Base-by-base conservation (phyloP, 2,329 filamentous ascomycete species). In the Cladosporium phlei region DNA sequence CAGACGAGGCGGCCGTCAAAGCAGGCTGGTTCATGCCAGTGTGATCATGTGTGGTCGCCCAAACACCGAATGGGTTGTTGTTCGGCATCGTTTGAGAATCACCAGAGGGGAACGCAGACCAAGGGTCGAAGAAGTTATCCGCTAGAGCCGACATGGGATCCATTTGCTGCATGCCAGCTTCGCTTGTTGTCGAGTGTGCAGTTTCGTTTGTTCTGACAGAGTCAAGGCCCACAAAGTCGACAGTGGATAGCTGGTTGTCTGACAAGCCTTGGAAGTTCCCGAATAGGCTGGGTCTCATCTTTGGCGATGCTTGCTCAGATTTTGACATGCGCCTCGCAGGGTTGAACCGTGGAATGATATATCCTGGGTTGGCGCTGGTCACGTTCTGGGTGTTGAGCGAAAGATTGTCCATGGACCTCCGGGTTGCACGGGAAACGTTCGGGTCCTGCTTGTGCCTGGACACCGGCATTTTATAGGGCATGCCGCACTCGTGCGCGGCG, bases 391-490 rank as follows among this genome's bases (percentile, higher is more conserved):
- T 52, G 45, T 59, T 55, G 22, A 63, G 46, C 4, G 73, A 71
- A 29, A 78, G 66, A 54, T 73, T 75, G 55, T 79, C 76, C 27
- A 72, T 67, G 21, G 75, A 78, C 22, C 73, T 71, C 46, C 71
- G 72, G 39, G 74, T 68, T 34, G 71, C 56, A 42, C 51, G 48
- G 5, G 57, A 47, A 9, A 71, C 61, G 40, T 65, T 65, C 50
- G 76, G 69, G 38, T 76, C 69, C 39, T 72, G 75, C 30, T 35
- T 48, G 56, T 77, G 69, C 48, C 74, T 60, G 37, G 78, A 77
- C 55, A 82, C 77, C 22, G 78, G 78, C 53, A 83, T 76, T 58
- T 78, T 79, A 66, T 84, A 84, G 1, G 80, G 80, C 54, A 76
- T 67, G 48, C 79, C 79, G 47, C 74, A 79, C 50, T 81, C 77